Evolutionary conservation across 2,329 filamentous ascomycete genomes (phyloP).

Genomic region (Cladosporium sp.): DNA sequence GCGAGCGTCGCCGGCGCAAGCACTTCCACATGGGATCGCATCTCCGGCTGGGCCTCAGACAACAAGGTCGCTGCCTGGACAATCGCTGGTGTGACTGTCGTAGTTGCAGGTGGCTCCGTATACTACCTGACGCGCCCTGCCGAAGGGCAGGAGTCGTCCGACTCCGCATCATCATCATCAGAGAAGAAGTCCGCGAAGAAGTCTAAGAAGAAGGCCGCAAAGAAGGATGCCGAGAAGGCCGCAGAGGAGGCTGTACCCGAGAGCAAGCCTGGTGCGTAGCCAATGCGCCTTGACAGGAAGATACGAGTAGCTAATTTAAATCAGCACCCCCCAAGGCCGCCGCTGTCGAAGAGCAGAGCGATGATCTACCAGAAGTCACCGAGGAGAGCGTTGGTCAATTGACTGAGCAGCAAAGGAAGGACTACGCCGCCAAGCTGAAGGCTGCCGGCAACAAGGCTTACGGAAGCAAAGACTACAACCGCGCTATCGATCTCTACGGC

Average conservation of each 20-base stretch:
- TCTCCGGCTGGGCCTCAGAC: constrained; percentile 89
- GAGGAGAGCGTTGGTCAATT: constrained; percentile 46
- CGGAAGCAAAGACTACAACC: constrained; percentile 88
- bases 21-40: constrained; percentile 80
- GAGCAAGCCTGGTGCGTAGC: constrained; percentile 19
- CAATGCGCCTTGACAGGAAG: constrained; percentile 13
- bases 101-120: constrained; percentile 85
- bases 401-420: constrained; percentile 69
- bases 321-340: constrained; percentile 30
- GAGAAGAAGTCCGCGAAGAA: constrained; percentile 61
- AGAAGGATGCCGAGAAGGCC: constrained; percentile 59
- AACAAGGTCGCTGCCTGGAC: constrained; percentile 96
- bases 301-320: neutral
- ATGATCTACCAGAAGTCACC: constrained; percentile 52
- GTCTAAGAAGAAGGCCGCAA: constrained; percentile 94
- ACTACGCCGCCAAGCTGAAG: constrained; percentile 89
- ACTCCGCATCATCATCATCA: constrained; percentile 30
- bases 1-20: constrained; percentile 41
- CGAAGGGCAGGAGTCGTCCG: constrained; percentile 37
- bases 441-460: constrained; percentile 96
- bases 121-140: constrained; percentile 69
- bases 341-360: constrained; percentile 40
- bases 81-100: constrained; percentile 89
- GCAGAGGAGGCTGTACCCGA: constrained; percentile 14
- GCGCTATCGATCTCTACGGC: constrained; percentile 90